phyloP scores from a whole-genome alignment of 73 alveolate genomes.

The Stentor roeselii region DNA sequence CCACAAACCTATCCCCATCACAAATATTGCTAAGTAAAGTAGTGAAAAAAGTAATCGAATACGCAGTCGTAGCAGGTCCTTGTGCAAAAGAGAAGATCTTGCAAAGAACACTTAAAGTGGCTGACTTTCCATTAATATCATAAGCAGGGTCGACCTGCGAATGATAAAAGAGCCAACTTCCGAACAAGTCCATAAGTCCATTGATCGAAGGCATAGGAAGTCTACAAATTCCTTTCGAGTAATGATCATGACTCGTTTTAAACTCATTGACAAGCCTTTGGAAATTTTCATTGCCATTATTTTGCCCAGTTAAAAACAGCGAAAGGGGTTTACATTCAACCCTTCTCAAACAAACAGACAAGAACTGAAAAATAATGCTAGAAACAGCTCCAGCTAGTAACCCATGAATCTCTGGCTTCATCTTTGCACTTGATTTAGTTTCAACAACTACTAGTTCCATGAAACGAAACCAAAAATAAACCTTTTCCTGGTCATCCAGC shows the following conservation, averaged over 20 bases:
- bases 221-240: not conserved
- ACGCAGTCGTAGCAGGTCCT: not conserved
- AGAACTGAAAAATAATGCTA: not conserved
- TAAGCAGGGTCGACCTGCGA: not conserved
- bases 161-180: not conserved
- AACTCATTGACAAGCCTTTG: not conserved
- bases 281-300: not conserved
- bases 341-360: not conserved
- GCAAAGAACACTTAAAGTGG: not conserved
- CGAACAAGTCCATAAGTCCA: not conserved
- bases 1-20: not conserved
- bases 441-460: not conserved
- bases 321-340: not conserved
- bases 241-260: not conserved
- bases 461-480: not conserved
- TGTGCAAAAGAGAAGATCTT: not conserved
- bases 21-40: not conserved
- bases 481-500: not conserved
- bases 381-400: not conserved
- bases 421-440: not conserved
- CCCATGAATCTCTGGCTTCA: not conserved
- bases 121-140: not conserved
- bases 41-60: not conserved
- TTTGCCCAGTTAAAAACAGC: not conserved
- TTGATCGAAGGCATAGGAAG: not conserved